These are phyloP conservation scores for Protea cynaroides DNA, from an alignment of 164 flowering plant species.

Conservation along the genomic window DNA sequence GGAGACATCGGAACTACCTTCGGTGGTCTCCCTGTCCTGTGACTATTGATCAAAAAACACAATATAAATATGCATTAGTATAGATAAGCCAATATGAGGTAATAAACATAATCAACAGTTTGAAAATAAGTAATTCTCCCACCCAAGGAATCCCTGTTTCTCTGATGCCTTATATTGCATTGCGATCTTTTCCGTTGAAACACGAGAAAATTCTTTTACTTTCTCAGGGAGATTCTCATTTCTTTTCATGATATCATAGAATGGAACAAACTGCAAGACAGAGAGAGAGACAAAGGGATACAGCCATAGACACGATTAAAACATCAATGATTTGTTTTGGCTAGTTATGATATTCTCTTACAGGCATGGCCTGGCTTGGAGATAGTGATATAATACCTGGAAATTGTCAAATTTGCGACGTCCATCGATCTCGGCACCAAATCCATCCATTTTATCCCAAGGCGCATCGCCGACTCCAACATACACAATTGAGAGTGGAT, in stretches of 20 bases:
- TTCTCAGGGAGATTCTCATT: constrained; percentile 26
- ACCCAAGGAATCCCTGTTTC: constrained; percentile 55
- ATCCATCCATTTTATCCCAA: constrained; percentile 74
- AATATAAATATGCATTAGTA: too few relatives aligned
- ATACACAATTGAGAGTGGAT: constrained; percentile 60
- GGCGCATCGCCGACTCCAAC: constrained; percentile 90
- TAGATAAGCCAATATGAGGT: neutral
- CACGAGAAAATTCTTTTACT: constrained; percentile 74
- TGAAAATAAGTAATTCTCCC: neutral
- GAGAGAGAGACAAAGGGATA: constrained; percentile 2
- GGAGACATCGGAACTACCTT: constrained; percentile 51
- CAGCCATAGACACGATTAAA: neutral
- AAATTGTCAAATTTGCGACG: too few relatives aligned
- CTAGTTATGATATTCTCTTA: neutral
- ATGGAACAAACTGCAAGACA: constrained; percentile 77
- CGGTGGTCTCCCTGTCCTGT: constrained; percentile 42
- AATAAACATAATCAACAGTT: neutral
- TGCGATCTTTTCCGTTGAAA: constrained; percentile 79
- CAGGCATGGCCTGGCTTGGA: too few relatives aligned
- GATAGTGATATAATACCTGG: too few relatives aligned
- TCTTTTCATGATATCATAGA: constrained; percentile 56
- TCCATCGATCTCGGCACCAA: constrained; percentile 66
- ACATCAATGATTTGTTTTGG: too few relatives aligned
- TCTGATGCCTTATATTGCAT: constrained; percentile 57
- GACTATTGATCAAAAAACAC: constrained; percentile 29